Percentiles rank a stretch among this genome's conserved stretches.
phyloP scores from a whole-genome alignment of 2,329 filamentous ascomycete genomes.

The Fusarium sp. region DNA sequence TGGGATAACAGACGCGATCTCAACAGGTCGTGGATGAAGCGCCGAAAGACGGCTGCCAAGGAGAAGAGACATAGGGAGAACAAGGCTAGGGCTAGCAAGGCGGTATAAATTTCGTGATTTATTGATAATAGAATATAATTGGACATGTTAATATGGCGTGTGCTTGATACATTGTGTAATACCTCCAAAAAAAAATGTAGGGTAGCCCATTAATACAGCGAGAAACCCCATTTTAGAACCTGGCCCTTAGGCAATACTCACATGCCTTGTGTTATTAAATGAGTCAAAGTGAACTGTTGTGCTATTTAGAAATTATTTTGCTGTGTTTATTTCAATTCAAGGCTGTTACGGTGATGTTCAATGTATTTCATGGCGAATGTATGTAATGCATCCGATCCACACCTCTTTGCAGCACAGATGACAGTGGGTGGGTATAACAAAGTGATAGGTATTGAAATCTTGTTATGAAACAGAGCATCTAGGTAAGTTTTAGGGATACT shows the following conservation, averaged over 20 bases:
- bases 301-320: too few species aligned
- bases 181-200: background rate
- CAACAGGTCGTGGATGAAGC: constrained; percentile 76
- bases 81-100: constrained; percentile 65
- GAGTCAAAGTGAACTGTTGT: too few species aligned
- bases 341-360: too few species aligned
- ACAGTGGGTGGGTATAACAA: background rate
- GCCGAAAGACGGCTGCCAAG: constrained; percentile 74
- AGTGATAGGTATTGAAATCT: background rate
- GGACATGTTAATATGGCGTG: constrained; percentile 9
- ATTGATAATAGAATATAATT: constrained; percentile 18
- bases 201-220: background rate
- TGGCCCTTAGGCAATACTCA: too few species aligned
- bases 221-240: background rate
- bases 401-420: too few species aligned
- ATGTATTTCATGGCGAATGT: too few species aligned
- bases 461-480: constrained; percentile 2
- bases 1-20: constrained; percentile 76
- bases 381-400: too few species aligned
- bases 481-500: constrained; percentile 4
- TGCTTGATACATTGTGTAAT: background rate
- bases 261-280: too few species aligned
- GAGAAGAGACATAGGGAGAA: constrained; percentile 78
- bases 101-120: constrained; percentile 52
- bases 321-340: too few species aligned